A percentile compares a stretch with the other conserved stretches of the same genome.
Evolutionary conservation across 2,329 filamentous ascomycete genomes (phyloP).

Genomic region (Colletotrichum kahawae): DNA sequence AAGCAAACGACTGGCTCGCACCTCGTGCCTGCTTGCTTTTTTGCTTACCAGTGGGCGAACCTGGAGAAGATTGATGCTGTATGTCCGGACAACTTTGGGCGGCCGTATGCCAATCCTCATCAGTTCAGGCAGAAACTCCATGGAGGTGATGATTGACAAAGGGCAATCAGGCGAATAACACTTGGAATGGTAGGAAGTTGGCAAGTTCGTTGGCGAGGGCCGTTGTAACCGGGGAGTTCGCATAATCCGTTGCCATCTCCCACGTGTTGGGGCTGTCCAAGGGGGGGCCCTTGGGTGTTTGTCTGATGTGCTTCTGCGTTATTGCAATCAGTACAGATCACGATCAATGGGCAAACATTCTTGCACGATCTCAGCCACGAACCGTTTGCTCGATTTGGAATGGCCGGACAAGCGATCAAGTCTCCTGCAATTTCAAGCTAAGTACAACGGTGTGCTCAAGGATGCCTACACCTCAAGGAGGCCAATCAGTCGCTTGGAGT

Average conservation of each 20-base stretch:
- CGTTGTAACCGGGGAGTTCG: not conserved
- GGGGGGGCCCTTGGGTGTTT: not conserved
- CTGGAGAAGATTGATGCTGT: not conserved
- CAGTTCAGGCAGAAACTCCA: not conserved
- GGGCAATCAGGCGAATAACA: fast-evolving
- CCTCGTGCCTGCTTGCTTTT: not conserved
- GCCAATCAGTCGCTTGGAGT: not conserved
- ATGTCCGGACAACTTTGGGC: not conserved
- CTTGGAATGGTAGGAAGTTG: no score
- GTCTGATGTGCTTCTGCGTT: not conserved
- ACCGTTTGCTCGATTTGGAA: not conserved
- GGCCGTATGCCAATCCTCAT: not conserved
- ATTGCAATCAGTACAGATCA: not conserved
- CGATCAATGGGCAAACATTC: not conserved
- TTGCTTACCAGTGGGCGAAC: not conserved
- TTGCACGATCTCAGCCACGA: not conserved
- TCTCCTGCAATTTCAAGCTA: not conserved
- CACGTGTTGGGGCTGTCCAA: not conserved
- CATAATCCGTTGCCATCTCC: not conserved
- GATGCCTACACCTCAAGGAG: not conserved
- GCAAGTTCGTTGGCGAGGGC: no score
- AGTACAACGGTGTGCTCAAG: not conserved
- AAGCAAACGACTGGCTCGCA: not conserved
- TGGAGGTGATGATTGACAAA: not conserved
- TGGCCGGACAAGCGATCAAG: not conserved